These are phyloP conservation scores for Tolypocladium paradoxum DNA, from an alignment of 2,329 filamentous ascomycete genomes.

Conservation along the genomic window DNA sequence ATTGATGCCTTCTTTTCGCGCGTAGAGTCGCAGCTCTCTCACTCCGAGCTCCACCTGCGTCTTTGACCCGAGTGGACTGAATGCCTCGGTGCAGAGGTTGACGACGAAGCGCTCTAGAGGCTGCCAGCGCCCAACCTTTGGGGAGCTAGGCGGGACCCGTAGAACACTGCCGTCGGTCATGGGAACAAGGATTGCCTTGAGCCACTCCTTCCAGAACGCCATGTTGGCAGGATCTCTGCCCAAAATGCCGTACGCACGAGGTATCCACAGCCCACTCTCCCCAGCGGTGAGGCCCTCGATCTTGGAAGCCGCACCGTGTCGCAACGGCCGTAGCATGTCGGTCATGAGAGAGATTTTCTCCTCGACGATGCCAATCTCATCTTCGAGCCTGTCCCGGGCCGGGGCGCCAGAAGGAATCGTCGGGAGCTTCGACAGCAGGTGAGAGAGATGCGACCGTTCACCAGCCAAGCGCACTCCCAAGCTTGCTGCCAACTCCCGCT, in stretches of 20 bases:
- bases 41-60: slow-evolving; percentile 91
- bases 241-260: slow-evolving; percentile 84
- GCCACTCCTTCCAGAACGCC: slow-evolving; percentile 97
- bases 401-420: slow-evolving; percentile 68
- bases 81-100: slow-evolving; percentile 90
- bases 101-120: slow-evolving; percentile 93
- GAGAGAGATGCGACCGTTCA: slow-evolving; percentile 82
- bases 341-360: slow-evolving; percentile 97
- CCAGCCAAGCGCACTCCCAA: slow-evolving; percentile 76
- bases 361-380: slow-evolving; percentile 89
- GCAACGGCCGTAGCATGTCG: slow-evolving; percentile 81
- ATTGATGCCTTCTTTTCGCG: slow-evolving; percentile 83
- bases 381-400: slow-evolving; percentile 75
- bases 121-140: slow-evolving; percentile 88
- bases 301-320: slow-evolving; percentile 90
- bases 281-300: slow-evolving; percentile 94
- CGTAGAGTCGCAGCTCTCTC: slow-evolving; percentile 82
- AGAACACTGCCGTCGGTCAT: slow-evolving; percentile 85
- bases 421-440: slow-evolving; percentile 74
- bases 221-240: slow-evolving; percentile 76
- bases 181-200: slow-evolving; percentile 84
- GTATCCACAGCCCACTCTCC: slow-evolving; percentile 92
- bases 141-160: slow-evolving; percentile 77
- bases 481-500: slow-evolving; percentile 84
- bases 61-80: slow-evolving; percentile 83